Evolutionary conservation across 768 basidiomycete genomes (phyloP), one percentile per base, ranked within the genome.

Genomic region (Rhodosporidiobolus sp.): DNA sequence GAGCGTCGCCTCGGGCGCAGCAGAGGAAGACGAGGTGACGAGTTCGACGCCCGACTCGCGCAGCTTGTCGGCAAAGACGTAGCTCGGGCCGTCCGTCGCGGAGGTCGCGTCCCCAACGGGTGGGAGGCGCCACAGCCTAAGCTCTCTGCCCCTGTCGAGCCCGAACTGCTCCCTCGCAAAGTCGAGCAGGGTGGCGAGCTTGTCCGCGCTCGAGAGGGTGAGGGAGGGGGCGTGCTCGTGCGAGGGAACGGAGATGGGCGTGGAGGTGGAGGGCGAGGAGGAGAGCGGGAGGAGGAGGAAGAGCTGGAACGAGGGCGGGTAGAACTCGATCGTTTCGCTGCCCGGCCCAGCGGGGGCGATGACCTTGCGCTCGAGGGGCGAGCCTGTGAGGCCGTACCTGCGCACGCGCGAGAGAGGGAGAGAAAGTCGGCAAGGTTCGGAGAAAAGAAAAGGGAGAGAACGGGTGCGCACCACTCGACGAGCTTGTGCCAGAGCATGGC

Each of bases 331-430:
- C 22, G 84, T 80, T 20, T 86, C 80, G 68, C 85, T 81, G 65
- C 85, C 84, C 53, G 83, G 79, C 2, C 89, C 89, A 64, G 87
- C 84, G 14, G 50, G 26, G 35, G 83, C 81, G 72, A 92, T 86
- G 61, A 93, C 88, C 26, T 84, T 84, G 56, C 91, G 86, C 45
- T 88, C 86, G 49, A 94, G 81, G 2, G 86, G 84, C 63, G 84
- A 82, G 7, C 78, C 80, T 7, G 88, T 82, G 53, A 83, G 76
- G 16, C 92, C 92, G 80, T 92, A 93, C 90, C 91, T 94, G 67
- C 46, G 48, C 19, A 14, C n/a, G n/a, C n/a, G n/a, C n/a, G n/a
- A 28, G 38, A 14, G 26, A 35, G 19, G 7, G 53, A 16, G 16
- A 20, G 30, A 14, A n/a, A 43, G n/a, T 55, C 57, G 32, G 38